These are phyloP conservation scores for Solanum peruvianum DNA, from an alignment of 257 asterid genomes.

Conservation along the genomic window DNA sequence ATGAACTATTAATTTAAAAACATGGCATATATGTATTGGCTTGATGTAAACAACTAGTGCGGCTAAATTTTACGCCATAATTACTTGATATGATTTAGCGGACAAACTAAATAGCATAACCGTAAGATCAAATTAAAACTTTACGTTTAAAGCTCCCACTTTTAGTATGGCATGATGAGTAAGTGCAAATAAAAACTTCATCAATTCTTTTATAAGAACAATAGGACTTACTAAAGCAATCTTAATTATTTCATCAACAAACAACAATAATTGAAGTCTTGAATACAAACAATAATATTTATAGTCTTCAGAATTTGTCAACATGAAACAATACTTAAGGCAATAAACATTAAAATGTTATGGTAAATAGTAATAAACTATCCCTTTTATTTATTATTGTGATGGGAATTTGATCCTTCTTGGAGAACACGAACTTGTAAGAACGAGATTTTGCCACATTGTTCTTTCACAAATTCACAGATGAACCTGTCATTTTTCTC, in stretches of 20 bases:
- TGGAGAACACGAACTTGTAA: not conserved
- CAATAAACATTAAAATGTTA: too few relatives aligned
- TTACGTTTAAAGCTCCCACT: not conserved
- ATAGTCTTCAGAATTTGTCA: not conserved
- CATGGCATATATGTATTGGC: too few relatives aligned
- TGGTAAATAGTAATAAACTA: too few relatives aligned
- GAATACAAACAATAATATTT: too few relatives aligned
- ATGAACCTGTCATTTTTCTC: not conserved
- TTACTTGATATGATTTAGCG: not conserved
- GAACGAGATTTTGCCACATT: not conserved
- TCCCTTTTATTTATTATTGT: too few relatives aligned
- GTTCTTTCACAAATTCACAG: not conserved
- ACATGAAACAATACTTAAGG: not conserved
- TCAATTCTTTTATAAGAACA: not conserved
- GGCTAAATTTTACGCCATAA: not conserved
- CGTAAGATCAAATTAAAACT: not conserved
- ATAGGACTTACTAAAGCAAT: not conserved
- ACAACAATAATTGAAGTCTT: not conserved
- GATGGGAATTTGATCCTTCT: not conserved
- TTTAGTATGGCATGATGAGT: not conserved
- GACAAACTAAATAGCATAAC: not conserved
- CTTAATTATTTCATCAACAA: not conserved
- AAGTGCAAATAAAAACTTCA: not conserved
- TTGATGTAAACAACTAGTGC: too few relatives aligned
- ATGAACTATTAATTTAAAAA: too few relatives aligned